A percentile compares a stretch with the other conserved stretches of the same genome.
Conservation (phyloP, 1,139 yeast species). For the Geotrichum europaeum region DNA sequence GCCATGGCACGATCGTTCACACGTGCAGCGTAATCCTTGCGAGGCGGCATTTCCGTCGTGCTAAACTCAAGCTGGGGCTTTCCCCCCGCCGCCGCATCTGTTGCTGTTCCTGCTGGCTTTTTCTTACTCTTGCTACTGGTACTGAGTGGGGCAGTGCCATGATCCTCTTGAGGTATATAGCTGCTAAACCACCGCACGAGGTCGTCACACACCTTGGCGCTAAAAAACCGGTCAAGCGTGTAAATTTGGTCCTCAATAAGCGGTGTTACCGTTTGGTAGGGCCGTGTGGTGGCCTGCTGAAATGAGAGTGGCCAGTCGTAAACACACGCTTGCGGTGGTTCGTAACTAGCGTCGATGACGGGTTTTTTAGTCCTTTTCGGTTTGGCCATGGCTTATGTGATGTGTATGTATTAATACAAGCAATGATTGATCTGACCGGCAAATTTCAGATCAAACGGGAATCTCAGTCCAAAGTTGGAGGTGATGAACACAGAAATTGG, state of each 20-base stretch:
- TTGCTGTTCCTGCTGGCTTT: slow-evolving; percentile 47
- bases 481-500: background rate
- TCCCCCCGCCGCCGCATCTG: slow-evolving; percentile 23
- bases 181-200: slow-evolving; percentile 33
- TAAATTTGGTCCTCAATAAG: slow-evolving; percentile 40
- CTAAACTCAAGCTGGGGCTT: slow-evolving; percentile 14
- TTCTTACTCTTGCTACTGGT: slow-evolving; percentile 1
- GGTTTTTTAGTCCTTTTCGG: background rate
- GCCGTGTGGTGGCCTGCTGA: slow-evolving; percentile 13
- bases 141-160: slow-evolving; percentile 31
- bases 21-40: slow-evolving; percentile 52
- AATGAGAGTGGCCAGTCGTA: slow-evolving; percentile 23
- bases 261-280: slow-evolving; percentile 17
- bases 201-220: slow-evolving; percentile 41
- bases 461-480: no score
- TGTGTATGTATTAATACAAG: background rate
- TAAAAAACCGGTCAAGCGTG: slow-evolving; percentile 43
- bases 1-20: slow-evolving; percentile 49
- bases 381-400: background rate
- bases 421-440: background rate
- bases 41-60: slow-evolving; percentile 21
- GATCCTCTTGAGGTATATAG: slow-evolving; percentile 23
- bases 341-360: background rate
- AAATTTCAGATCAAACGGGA: no score
- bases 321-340: background rate